phyloP scores from a whole-genome alignment of 306 rosid genomes.

The Carpinus fangiana region DNA sequence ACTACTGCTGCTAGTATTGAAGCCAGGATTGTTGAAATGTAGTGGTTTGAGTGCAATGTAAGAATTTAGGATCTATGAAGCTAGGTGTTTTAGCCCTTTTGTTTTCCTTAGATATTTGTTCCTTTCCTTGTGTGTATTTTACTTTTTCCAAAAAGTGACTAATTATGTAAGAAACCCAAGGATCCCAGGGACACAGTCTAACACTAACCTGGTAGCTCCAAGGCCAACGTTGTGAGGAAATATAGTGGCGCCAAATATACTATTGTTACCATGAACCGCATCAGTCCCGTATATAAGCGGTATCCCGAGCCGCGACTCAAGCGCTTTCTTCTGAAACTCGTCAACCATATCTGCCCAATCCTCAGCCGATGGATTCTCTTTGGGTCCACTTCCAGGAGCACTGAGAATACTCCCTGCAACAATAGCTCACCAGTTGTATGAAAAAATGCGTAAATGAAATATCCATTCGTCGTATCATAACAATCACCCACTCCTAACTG shows the following conservation, averaged over 20 bases:
- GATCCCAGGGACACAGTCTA: not conserved
- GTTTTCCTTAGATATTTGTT: not conserved
- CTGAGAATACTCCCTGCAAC: conserved; percentile 64
- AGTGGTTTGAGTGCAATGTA: not conserved
- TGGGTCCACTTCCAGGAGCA: conserved; percentile 69
- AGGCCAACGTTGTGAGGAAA: conserved; percentile 83
- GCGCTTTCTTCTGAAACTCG: conserved; percentile 52
- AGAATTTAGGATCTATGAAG: not conserved
- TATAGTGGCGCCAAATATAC: conserved; percentile 63
- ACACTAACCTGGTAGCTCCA: conserved; percentile 69
- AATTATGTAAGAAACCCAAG: not conserved
- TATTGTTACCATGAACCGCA: conserved; percentile 76
- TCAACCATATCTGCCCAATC: conserved; percentile 77
- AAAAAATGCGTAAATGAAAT: not conserved
- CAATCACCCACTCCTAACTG: no score
- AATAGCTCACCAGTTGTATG: not conserved
- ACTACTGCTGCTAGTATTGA: not conserved
- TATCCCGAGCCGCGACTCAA: conserved; percentile 62
- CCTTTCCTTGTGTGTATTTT: not conserved
- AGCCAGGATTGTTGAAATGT: not conserved
- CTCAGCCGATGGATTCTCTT: conserved; percentile 41
- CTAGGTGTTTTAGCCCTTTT: not conserved
- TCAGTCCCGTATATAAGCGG: conserved; percentile 76
- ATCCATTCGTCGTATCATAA: no score
- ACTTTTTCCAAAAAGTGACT: not conserved